Base-by-base conservation (phyloP, 495 filamentous ascomycete species). In the Aspergillus wentii region DNA sequence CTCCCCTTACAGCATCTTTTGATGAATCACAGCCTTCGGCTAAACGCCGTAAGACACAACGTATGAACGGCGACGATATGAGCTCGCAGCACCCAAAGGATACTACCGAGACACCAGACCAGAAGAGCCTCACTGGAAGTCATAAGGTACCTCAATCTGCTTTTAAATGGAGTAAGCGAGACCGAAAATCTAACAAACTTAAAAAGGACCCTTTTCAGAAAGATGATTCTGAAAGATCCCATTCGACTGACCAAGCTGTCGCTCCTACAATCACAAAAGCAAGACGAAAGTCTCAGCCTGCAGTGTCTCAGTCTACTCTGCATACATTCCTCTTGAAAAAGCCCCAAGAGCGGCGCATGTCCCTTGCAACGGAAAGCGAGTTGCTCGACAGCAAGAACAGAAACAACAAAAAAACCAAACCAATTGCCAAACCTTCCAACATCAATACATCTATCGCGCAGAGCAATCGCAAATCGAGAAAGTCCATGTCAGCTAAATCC, bases 21-120 rank as follows among this genome's bases (percentile, higher is more conserved):
- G 54, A 58, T 26, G 50, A 57, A 7, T 23, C 48, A 20, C 15
- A 52, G n/a, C 46, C 47, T n/a, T 48, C 47, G 14, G 35, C 50
- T 22, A 57, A 61, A 28, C 57, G 57, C 16, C 51, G 49, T 25
- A 51, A 43, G 26, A 58, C 47, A n/a, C 49, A 48, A 17, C 39
- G 43, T 1, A 22, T 46, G 8, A 27, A 44, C 30, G 35, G 33
- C 19, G 43, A 50, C 17, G 46, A 51, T 17, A 33, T 34, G 17
- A 37, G 20, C 6, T 34, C 38, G 17, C 30, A 42, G 13, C 2
- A 8, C 9, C 33, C 47, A 3, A 39, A 45, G 31, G 33, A 35
- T 6, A 6, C 32, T 9, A 7, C 28, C 16, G 43, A 49, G 32
- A 33, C 32, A 2, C 25, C 37, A 5, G 15, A 41, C 21, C 19